Percentiles rank a stretch among this genome's conserved stretches.
Evolutionary conservation across 257 asterid species (phyloP).

Genomic region (Plantago major): DNA sequence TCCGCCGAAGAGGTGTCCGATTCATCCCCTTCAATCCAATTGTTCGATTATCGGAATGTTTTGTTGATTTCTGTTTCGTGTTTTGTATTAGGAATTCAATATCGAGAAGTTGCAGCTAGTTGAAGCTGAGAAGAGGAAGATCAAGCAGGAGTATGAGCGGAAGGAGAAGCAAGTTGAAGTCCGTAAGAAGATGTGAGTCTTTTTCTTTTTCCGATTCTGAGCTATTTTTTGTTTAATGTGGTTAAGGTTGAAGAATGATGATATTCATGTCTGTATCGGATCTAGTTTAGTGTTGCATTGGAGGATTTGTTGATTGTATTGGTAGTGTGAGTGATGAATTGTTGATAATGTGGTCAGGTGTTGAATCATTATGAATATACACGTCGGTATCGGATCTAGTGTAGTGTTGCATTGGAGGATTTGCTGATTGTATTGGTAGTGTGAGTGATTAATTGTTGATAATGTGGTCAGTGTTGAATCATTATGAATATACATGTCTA

Average conservation of each 20-base stretch:
- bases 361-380: not conserved
- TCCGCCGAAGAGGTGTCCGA: conserved; percentile 81
- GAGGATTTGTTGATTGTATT: no score
- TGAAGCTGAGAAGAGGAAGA: conserved; percentile 90
- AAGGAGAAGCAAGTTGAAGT: conserved; percentile 77
- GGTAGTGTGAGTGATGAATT: no score
- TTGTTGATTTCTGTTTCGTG: not conserved
- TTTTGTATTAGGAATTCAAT: conserved; percentile 61
- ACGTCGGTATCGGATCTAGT: not conserved
- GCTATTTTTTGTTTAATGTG: not conserved
- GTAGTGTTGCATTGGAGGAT: no score
- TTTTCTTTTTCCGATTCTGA: not conserved
- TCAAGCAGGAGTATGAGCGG: conserved; percentile 79
- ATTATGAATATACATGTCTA: no score
- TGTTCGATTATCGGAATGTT: not conserved
- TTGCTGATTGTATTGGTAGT: no score
- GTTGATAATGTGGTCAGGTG: not conserved
- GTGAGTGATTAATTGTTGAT: no score
- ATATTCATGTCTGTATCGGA: no score
- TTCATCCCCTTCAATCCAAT: not conserved
- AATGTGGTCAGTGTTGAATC: no score
- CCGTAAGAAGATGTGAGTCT: conserved; percentile 57
- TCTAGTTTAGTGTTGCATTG: no score
- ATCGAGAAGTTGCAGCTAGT: conserved; percentile 88
- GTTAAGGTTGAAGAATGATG: no score